Evolutionary conservation across 2,329 filamentous ascomycete species (phyloP).

Genomic region (Colletotrichum noveboracense): DNA sequence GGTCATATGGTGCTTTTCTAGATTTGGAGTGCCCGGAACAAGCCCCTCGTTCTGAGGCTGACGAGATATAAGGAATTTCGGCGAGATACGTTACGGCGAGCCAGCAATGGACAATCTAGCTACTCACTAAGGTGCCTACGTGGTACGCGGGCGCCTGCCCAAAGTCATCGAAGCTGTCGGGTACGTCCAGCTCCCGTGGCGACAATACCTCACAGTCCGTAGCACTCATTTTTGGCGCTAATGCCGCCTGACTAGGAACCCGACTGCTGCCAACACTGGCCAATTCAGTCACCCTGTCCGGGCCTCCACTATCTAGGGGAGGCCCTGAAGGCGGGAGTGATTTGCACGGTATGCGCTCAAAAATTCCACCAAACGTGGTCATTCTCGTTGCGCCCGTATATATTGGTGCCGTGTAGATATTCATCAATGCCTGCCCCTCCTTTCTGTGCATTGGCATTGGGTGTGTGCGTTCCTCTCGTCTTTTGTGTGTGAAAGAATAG

Average conservation of each 20-base stretch:
- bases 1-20: background rate
- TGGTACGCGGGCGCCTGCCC: background rate
- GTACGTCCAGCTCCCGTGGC: background rate
- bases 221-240: background rate
- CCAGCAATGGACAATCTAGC: background rate
- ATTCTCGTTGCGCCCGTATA: background rate
- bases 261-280: background rate
- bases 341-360: background rate
- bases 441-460: background rate
- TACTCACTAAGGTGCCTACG: background rate
- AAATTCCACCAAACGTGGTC: background rate
- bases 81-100: background rate
- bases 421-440: background rate
- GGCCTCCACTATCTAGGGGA: background rate
- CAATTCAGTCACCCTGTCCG: background rate
- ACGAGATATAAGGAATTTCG: background rate
- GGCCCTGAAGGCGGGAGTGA: background rate
- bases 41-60: background rate
- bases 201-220: background rate
- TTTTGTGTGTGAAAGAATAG: background rate
- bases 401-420: background rate
- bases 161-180: background rate
- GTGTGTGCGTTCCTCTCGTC: background rate
- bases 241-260: background rate
- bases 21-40: background rate